Base-by-base conservation (phyloP, 768 basidiomycete genomes). In the Boletus pseudo-olivaceus region DNA sequence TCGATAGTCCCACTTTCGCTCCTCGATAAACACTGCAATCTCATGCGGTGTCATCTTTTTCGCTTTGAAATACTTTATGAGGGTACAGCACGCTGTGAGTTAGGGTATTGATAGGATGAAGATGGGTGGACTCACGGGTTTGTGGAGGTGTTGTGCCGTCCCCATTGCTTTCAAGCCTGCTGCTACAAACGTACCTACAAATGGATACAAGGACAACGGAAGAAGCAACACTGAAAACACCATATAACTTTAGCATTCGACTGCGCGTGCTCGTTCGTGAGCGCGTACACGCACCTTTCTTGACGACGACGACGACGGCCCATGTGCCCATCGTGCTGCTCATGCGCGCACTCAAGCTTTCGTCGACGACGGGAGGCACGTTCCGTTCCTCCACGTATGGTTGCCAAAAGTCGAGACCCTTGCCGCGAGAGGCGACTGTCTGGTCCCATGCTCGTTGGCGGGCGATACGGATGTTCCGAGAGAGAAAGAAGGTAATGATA, bases 1-100 rank as follows among this genome's bases (percentile, higher is more conserved):
- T 62, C 87, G 76, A 62, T 96, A 95, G 57, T 91, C 88, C 89
- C 92, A 91, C 64, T 89, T 93, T 14, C 89, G 82, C 67, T 96
- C 94, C 63, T 93, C 89, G 54, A 95, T 80, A 71, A 91, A 98
- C 1, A 87, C 73, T 3, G 84, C 84, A 5, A 81, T 71, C 62
- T 95, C 83, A 23, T 78, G 71, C 7, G 77, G 71, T 0, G 83
- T 78, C 93, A 98, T 94, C 47, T 81, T 82, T 71, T 98, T 98
- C 1, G 85, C 73, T 49, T 84, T 79, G 56, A 93, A 98, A 64
- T 96, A 96, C 83, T 93, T 64, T 23, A 17, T 2, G 47, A 44
- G 1, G 33, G 32, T 9, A n/a, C 7, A 6, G 3, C 2, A 14
- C 12, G 14, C 23, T 8, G 7, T 0, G 27, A 3, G 45, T 43